These are phyloP conservation scores for Pythium pyrilobum DNA, from an alignment of 352 stramenopile genomes.

Conservation along the genomic window DNA sequence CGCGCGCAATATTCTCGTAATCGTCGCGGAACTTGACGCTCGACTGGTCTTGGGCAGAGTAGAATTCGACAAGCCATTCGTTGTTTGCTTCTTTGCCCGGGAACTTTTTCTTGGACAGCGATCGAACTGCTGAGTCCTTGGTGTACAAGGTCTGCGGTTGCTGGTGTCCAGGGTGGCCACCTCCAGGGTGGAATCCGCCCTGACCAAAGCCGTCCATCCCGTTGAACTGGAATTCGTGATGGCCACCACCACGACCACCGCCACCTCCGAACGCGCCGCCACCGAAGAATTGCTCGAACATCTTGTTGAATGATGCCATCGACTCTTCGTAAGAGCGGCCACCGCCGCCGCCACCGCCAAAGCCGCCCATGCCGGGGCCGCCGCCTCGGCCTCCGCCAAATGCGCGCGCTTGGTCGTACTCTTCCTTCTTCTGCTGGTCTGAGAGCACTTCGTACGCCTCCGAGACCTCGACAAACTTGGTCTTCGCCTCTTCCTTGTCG, in stretches of 20 bases:
- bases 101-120: slow-evolving; percentile 72
- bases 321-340: slow-evolving; percentile 43
- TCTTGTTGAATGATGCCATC: slow-evolving; percentile 77
- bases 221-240: slow-evolving; percentile 72
- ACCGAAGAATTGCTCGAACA: slow-evolving; percentile 87
- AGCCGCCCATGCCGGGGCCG: slow-evolving; percentile 19
- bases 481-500: slow-evolving; percentile 80
- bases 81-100: slow-evolving; percentile 59
- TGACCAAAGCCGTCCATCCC: slow-evolving; percentile 77
- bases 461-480: slow-evolving; percentile 91
- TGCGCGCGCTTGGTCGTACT: slow-evolving; percentile 83
- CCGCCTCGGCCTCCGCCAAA: slow-evolving; percentile 29
- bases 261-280: slow-evolving; percentile 24
- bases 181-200: slow-evolving; percentile 21
- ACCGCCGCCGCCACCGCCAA: slow-evolving; percentile 20
- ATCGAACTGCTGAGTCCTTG: slow-evolving; percentile 51
- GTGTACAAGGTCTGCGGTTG: slow-evolving; percentile 46
- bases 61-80: slow-evolving; percentile 84
- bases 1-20: slow-evolving; percentile 59
- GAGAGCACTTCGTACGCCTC: slow-evolving; percentile 92
- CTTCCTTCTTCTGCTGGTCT: slow-evolving; percentile 82
- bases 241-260: slow-evolving; percentile 31
- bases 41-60: slow-evolving; percentile 43
- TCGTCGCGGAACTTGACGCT: slow-evolving; percentile 56
- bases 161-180: not conserved